A percentile compares a stretch with the other conserved stretches of the same genome.
These are phyloP conservation scores for Anthoceros angustus DNA, from an alignment of 225 moss, liverwort and hornwort species.

Conservation along the genomic window DNA sequence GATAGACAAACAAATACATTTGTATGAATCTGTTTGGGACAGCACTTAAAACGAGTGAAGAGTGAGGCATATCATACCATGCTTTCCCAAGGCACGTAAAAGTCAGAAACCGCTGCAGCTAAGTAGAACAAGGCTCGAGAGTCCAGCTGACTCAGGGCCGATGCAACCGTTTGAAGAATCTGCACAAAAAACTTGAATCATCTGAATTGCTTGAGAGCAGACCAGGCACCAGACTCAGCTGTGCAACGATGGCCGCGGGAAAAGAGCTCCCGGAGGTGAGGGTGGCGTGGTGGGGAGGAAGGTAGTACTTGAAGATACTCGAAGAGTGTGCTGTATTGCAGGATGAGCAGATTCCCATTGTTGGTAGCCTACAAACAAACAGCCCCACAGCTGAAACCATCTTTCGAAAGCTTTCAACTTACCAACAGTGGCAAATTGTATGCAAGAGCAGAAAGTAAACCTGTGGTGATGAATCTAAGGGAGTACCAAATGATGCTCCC, in stretches of 20 bases:
- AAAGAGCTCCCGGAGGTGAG: not conserved
- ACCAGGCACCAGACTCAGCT: no score
- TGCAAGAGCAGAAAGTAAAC: constrained; percentile 4
- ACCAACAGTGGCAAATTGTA: not conserved
- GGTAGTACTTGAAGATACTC: constrained; percentile 68
- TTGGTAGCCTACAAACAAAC: constrained; percentile 36
- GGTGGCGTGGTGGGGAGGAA: not conserved
- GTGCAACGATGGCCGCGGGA: not conserved
- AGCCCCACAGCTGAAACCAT: not conserved
- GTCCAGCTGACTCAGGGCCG: constrained; percentile 28
- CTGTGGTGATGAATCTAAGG: not conserved
- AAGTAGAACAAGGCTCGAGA: constrained; percentile 75
- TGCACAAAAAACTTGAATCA: constrained; percentile 14
- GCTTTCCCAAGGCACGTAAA: constrained; percentile 84
- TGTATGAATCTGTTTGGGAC: not conserved
- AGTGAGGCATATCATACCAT: constrained; percentile 36
- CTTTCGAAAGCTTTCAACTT: no score
- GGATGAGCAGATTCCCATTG: constrained; percentile 47
- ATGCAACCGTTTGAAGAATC: constrained; percentile 62
- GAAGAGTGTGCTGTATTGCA: constrained; percentile 79
- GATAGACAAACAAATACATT: constrained; percentile 9
- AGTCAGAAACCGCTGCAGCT: constrained; percentile 97
- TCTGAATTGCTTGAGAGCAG: not conserved
- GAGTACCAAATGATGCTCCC: constrained; percentile 53
- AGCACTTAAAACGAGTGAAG: not conserved